phyloP scores from a whole-genome alignment of 495 filamentous ascomycete species.

The Achaetomiella virescens region DNA sequence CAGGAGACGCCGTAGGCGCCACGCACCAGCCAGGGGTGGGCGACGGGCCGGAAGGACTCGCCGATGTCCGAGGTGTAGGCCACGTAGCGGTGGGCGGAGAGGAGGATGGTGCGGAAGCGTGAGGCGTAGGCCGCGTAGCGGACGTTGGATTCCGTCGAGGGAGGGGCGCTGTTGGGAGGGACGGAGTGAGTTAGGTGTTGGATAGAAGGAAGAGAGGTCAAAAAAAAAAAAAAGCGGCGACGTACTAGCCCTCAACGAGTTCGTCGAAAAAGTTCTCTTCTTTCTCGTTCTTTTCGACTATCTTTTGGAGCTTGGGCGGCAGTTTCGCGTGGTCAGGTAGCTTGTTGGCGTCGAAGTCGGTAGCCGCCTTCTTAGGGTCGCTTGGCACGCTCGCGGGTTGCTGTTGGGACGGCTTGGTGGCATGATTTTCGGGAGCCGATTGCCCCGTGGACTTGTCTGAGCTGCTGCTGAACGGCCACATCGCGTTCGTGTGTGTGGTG shows the following conservation, averaged over 20 bases:
- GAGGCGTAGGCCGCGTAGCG: constrained; percentile 92
- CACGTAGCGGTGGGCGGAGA: constrained; percentile 89
- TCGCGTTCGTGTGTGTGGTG: neutral
- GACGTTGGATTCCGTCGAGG: constrained; percentile 76
- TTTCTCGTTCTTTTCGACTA: constrained; percentile 56
- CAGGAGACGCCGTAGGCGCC: constrained; percentile 87
- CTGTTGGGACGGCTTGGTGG: constrained; percentile 27
- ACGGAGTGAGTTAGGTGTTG: constrained; percentile 15
- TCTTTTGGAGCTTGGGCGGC: constrained; percentile 61
- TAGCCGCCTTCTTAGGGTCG: constrained; percentile 15
- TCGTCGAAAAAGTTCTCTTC: constrained; percentile 76
- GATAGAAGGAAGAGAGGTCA: neutral
- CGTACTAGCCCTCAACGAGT: constrained; percentile 74
- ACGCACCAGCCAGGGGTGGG: constrained; percentile 74
- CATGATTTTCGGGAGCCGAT: constrained; percentile 8
- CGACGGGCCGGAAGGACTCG: constrained; percentile 91
- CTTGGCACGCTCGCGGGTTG: constrained; percentile 15
- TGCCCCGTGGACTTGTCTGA: constrained; percentile 32
- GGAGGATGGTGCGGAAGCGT: constrained; percentile 79
- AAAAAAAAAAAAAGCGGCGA: constrained; percentile 26
- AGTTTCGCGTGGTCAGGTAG: constrained; percentile 58
- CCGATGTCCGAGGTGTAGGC: constrained; percentile 97
- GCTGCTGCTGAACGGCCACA: constrained; percentile 35
- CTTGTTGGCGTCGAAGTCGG: constrained; percentile 37
- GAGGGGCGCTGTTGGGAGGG: constrained; percentile 51